Percentiles rank a stretch among this genome's conserved stretches.
Conservation (phyloP, 73 alveolate genomes). For the Paramecium primaurelia region DNA sequence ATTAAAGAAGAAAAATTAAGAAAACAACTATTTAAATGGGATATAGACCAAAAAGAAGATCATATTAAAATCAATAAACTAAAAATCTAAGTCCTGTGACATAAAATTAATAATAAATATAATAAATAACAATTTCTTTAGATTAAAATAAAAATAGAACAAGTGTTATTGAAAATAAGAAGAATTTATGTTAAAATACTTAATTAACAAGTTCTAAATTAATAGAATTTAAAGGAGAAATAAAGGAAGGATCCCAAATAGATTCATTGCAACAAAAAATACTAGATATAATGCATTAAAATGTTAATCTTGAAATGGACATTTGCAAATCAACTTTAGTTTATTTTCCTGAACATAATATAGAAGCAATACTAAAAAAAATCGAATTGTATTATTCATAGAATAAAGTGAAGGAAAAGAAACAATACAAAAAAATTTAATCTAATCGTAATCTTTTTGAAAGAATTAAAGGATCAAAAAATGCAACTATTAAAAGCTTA, state of each 20-base stretch:
- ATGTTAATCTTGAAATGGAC: background rate
- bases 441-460: background rate
- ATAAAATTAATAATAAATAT: background rate
- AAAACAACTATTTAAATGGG: background rate
- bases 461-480: background rate
- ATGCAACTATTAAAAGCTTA: background rate
- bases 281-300: background rate
- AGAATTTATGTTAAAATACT: background rate
- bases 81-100: background rate
- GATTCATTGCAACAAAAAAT: background rate
- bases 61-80: background rate
- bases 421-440: background rate
- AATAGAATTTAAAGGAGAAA: background rate
- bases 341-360: conserved; percentile 19
- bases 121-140: background rate
- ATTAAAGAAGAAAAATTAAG: background rate
- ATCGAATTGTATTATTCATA: background rate
- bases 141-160: background rate
- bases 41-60: background rate
- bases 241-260: background rate
- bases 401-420: background rate
- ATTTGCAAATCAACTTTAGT: background rate
- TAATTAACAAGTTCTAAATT: background rate
- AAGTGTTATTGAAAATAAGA: background rate
- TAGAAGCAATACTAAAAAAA: background rate